Percentiles rank a stretch among this genome's conserved stretches.
phyloP scores from a whole-genome alignment of 345 rosid species.

The Geranium rotundifolium region DNA sequence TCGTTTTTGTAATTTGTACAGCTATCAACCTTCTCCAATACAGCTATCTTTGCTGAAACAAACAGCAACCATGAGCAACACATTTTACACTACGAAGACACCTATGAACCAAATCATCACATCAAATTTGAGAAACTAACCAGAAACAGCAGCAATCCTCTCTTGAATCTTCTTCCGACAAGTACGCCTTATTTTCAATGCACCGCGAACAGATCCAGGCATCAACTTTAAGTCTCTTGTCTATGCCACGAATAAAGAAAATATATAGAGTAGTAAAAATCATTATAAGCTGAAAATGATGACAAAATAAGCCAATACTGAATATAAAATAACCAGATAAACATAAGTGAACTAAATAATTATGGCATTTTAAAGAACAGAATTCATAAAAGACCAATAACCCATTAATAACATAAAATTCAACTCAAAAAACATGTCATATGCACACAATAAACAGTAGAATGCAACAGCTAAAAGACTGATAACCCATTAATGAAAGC shows the following conservation, averaged over 20 bases:
- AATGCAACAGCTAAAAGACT: too few species aligned
- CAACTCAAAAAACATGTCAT: background rate
- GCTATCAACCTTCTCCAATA: slow-evolving; percentile 29
- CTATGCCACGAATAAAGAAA: slow-evolving; percentile 19
- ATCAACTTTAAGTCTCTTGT: slow-evolving; percentile 64
- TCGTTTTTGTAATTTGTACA: slow-evolving; percentile 22
- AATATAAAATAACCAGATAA: too few species aligned
- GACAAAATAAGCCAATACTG: background rate
- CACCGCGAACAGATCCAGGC: slow-evolving; percentile 47
- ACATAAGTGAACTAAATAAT: too few species aligned
- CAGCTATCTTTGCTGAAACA: slow-evolving; percentile 55
- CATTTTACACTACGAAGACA: background rate
- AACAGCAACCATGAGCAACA: slow-evolving; percentile 13
- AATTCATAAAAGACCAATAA: background rate
- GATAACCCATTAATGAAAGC: too few species aligned
- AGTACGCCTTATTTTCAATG: slow-evolving; percentile 47
- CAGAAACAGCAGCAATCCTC: slow-evolving; percentile 63
- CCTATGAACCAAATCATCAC: background rate
- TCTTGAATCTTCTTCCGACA: slow-evolving; percentile 80
- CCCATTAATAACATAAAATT: background rate
- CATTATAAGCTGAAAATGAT: background rate
- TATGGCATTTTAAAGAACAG: too few species aligned
- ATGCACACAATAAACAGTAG: too few species aligned
- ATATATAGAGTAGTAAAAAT: background rate
- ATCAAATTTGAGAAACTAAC: slow-evolving; percentile 18